phyloP scores from a whole-genome alignment of 129 eudicot species.

The Oenanthe sinensis region DNA sequence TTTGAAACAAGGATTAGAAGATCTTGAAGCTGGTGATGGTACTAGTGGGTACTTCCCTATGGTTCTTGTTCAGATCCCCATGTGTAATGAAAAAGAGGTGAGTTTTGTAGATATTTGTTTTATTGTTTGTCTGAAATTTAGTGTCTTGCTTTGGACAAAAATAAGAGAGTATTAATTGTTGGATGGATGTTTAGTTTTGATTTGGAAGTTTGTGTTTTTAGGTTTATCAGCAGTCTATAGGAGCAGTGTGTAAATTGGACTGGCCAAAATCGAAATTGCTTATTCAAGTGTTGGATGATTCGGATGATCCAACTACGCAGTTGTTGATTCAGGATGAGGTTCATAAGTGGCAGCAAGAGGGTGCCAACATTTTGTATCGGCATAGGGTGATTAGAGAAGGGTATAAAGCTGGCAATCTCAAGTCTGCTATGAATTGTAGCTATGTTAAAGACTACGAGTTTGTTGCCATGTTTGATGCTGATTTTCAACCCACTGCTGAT shows the following conservation, averaged over 20 bases:
- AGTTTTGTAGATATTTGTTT: background rate
- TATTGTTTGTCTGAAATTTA: background rate
- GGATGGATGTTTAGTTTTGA: background rate
- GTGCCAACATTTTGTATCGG: constrained; percentile 72
- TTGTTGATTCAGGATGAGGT: constrained; percentile 76
- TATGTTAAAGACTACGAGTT: constrained; percentile 89
- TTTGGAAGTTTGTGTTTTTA: constrained; percentile 17
- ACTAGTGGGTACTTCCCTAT: constrained; percentile 60
- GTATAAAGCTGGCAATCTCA: constrained; percentile 92
- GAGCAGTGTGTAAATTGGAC: constrained; percentile 79
- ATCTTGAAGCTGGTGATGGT: constrained; percentile 65
- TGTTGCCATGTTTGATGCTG: constrained; percentile 94
- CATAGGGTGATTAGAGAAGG: constrained; percentile 75
- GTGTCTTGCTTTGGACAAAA: background rate
- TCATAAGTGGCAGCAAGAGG: constrained; percentile 67
- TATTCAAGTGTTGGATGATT: constrained; percentile 89
- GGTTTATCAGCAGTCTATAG: constrained; percentile 96
- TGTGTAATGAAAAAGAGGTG: constrained; percentile 97
- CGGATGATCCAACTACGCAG: constrained; percentile 73
- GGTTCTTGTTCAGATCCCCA: constrained; percentile 98
- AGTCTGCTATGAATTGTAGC: constrained; percentile 89
- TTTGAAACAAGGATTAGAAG: constrained; percentile 38
- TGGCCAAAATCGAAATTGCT: constrained; percentile 76
- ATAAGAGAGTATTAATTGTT: background rate
- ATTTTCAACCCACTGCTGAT: constrained; percentile 81